These are phyloP conservation scores for Debaryomyces psychrophilus DNA, from an alignment of 1,139 yeast species.

Conservation along the genomic window DNA sequence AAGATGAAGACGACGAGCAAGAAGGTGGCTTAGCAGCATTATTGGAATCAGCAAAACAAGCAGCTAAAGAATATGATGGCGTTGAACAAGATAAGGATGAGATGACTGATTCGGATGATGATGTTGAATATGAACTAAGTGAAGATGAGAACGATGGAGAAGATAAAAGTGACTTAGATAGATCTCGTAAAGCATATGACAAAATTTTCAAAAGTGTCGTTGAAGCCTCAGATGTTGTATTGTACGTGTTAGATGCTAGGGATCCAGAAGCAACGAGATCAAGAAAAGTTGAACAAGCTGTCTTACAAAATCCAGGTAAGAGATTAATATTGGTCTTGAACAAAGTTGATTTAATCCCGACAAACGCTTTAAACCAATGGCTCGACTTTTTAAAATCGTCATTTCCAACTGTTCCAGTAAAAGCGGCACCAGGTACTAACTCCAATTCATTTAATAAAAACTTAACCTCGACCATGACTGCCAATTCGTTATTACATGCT, in stretches of 20 bases:
- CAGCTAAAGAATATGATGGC: conserved; percentile 73
- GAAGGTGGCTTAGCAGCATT: conserved; percentile 78
- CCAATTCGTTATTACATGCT: conserved; percentile 74
- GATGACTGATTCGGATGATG: conserved; percentile 42
- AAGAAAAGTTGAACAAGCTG: conserved; percentile 86
- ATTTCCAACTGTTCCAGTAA: conserved; percentile 91
- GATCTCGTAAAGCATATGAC: conserved; percentile 91
- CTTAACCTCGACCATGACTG: conserved; percentile 71
- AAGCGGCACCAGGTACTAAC: conserved; percentile 61
- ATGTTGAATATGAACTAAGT: conserved; percentile 45
- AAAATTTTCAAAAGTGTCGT: conserved; percentile 82
- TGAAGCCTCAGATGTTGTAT: conserved; percentile 85
- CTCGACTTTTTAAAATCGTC: conserved; percentile 72
- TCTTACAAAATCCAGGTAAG: conserved; percentile 74
- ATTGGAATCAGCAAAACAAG: conserved; percentile 84
- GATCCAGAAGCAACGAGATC: conserved; percentile 97
- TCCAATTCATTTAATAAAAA: conserved; percentile 76
- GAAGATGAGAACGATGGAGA: conserved; percentile 50
- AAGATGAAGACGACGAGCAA: conserved; percentile 47
- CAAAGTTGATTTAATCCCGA: conserved; percentile 91
- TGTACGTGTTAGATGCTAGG: conserved; percentile 94
- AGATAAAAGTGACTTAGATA: conserved; percentile 51
- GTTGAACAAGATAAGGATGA: conserved; percentile 41
- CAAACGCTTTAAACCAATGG: conserved; percentile 84
- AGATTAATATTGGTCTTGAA: conserved; percentile 83